Conservation (phyloP, 2,329 filamentous ascomycete genomes). For the Ascochyta rabiei region DNA sequence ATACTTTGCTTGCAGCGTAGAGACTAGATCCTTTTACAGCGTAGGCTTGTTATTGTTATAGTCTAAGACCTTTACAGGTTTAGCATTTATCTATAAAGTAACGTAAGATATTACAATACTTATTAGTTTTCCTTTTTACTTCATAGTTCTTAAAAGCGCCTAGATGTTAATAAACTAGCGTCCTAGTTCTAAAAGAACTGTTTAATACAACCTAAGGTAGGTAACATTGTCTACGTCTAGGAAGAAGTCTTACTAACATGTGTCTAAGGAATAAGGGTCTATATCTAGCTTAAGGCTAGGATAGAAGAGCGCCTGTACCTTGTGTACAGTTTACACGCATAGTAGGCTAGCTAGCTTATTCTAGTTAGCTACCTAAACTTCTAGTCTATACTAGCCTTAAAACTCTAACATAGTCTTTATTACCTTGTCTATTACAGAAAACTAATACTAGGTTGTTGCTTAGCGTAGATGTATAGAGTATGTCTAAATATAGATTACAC, state of each 20-base stretch:
- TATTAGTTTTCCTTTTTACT: neutral
- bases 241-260: slow-evolving; percentile 1
- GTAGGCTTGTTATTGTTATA: no score
- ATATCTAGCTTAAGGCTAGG: neutral
- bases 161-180: neutral
- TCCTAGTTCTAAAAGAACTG: neutral
- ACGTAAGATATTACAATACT: neutral
- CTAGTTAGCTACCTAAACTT: slow-evolving; percentile 7
- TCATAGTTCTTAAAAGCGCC: neutral
- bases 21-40: no score
- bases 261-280: slow-evolving; percentile 1
- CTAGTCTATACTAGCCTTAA: slow-evolving; percentile 1
- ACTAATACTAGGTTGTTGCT: slow-evolving; percentile 11
- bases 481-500: neutral
- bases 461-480: neutral
- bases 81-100: neutral
- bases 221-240: neutral
- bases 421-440: slow-evolving; percentile 8
- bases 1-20: no score
- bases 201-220: neutral
- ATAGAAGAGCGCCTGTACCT: slow-evolving; percentile 6
- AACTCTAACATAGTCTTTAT: slow-evolving; percentile 4
- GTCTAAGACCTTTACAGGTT: neutral
- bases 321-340: neutral
- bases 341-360: slow-evolving; percentile 9